phyloP scores from a whole-genome alignment of 73 alveolate species.

The Stentor roeselii region DNA sequence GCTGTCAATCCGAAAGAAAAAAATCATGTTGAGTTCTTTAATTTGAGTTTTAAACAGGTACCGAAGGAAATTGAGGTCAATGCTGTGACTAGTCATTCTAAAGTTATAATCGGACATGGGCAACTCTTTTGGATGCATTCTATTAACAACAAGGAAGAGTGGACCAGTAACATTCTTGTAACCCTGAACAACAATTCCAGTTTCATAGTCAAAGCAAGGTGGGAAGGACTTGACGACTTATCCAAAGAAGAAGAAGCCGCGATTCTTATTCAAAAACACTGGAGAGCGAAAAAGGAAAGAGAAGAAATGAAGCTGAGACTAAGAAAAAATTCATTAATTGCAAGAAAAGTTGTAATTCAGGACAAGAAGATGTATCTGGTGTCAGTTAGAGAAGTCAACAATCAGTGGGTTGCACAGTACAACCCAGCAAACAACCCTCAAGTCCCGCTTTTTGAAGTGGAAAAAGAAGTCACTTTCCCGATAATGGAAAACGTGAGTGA shows the following conservation, averaged over 20 bases:
- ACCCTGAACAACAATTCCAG: not conserved
- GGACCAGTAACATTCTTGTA: not conserved
- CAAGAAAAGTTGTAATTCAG: not conserved
- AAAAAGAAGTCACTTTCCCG: not conserved
- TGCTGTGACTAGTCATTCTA: not conserved
- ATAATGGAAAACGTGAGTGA: no score
- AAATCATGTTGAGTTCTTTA: not conserved
- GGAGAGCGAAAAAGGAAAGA: conserved; percentile 10
- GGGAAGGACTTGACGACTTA: not conserved
- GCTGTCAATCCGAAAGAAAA: not conserved
- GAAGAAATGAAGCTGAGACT: not conserved
- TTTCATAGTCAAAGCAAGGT: not conserved
- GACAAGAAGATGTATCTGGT: not conserved
- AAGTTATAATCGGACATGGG: not conserved
- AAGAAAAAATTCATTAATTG: not conserved
- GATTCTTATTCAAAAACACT: not conserved
- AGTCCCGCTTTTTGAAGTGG: not conserved
- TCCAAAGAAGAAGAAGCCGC: conserved; percentile 19
- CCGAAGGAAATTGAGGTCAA: not conserved
- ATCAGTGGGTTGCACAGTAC: not conserved
- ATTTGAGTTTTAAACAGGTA: no score
- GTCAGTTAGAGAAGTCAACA: not conserved
- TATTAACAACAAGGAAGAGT: not conserved
- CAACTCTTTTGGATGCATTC: not conserved
- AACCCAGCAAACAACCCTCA: conserved; percentile 8